Evolutionary conservation across 176 grass and related monocot species (phyloP), one percentile per base, ranked within the genome.

Genomic region (Cocos nucifera): DNA sequence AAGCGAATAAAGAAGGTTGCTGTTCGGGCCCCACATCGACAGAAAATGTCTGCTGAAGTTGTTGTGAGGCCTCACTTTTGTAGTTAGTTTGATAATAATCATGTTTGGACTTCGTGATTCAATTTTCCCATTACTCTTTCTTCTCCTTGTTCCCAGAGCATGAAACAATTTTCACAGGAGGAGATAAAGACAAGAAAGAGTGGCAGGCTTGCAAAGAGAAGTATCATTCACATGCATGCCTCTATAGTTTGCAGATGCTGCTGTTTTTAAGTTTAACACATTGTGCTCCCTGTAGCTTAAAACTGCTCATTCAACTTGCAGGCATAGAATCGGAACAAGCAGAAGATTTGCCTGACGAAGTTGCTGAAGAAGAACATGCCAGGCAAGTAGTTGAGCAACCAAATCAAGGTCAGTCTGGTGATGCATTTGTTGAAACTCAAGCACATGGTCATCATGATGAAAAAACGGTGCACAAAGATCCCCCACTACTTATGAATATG

Each of bases 1-100:
- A 71, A 72, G 67, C 62, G 68, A 72, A 74, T 50, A 51, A 79
- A 62, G 55, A 86, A 79, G 53, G 21, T 57, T 17, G 21, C 27
- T 50, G 2, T 58, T 58, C 20, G 10, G 64, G 52, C 23, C 39
- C 52, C 49, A 30, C 17, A 39, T 18, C 18, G 23, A 66, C 61
- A 19, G 19, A 67, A 70, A 56, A 54, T 56, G 44, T 44, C 53
- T n/a, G 24, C 54, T 7, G 27, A 73, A 8, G 35, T 44, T 17
- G 0, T 25, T 51, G 75, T 79, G 82, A 57, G 61, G 67, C 49
- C 5, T 15, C 7, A 18, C 49, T 52, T 3, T 44, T 44, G 35
- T 44, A 44, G 35, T 3, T 44, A 14, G 35, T 44, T 12, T 12
- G 10, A 12, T 44, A 44, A 44, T 44, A 12, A 44, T 44, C 12